Conservation (phyloP, 1,284 basidiomycete species). For the Cystobasidiaceae sp. region DNA sequence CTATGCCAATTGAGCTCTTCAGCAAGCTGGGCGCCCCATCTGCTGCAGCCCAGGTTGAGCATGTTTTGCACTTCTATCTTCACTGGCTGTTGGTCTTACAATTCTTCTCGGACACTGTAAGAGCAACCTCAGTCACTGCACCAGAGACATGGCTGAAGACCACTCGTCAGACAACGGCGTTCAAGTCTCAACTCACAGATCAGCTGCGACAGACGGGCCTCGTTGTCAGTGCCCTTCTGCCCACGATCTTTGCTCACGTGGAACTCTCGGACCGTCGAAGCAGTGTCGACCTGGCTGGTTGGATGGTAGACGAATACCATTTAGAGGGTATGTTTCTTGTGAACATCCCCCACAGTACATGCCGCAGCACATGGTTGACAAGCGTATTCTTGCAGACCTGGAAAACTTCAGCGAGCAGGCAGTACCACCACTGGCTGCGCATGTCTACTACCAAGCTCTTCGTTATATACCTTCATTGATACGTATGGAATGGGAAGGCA, state of each 20-base stretch:
- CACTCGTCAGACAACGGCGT: conserved; percentile 63
- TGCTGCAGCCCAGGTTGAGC: too few relatives aligned
- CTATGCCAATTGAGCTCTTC: too few relatives aligned
- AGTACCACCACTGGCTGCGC: conserved; percentile 65
- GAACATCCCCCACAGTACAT: neutral
- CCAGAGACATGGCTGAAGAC: neutral
- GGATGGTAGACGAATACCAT: conserved; percentile 79
- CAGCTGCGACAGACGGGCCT: conserved; percentile 70
- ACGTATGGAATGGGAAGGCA: conserved; percentile 75
- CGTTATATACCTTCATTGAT: conserved; percentile 75
- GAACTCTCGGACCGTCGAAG: conserved; percentile 58
- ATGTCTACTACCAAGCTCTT: conserved; percentile 81
- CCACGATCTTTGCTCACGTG: conserved; percentile 66
- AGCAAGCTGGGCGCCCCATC: too few relatives aligned
- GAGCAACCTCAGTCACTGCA: conserved; percentile 42
- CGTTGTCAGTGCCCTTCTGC: conserved; percentile 64
- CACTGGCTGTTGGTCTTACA: conserved; percentile 57
- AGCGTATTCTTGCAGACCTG: neutral
- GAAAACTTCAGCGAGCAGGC: conserved; percentile 61
- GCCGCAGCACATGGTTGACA: neutral
- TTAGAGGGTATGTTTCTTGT: conserved; percentile 61
- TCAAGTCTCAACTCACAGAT: conserved; percentile 73
- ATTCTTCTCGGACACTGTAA: conserved; percentile 75
- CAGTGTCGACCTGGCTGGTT: conserved; percentile 69
- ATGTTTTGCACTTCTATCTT: too few relatives aligned